Conservation (phyloP, 495 filamentous ascomycete species). For the Xeromyces bisporus region DNA sequence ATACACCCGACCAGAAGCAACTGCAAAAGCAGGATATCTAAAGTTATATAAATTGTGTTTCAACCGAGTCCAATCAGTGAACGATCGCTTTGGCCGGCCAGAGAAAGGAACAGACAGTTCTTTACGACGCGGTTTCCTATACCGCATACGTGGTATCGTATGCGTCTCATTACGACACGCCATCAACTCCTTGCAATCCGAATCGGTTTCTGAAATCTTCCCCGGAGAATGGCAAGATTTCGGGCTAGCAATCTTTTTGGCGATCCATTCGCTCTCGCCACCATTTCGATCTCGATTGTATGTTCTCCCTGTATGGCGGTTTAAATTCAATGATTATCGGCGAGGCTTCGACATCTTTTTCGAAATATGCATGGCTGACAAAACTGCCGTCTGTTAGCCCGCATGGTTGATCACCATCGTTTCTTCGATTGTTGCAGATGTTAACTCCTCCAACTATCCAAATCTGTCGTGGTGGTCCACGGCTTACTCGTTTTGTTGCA, state of each 20-base stretch:
- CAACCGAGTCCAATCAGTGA: no score
- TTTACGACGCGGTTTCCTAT: no score
- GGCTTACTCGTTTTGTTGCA: slow-evolving; percentile 69
- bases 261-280: slow-evolving; percentile 91
- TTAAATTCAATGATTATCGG: slow-evolving; percentile 1
- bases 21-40: no score
- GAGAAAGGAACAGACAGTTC: no score
- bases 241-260: slow-evolving; percentile 78
- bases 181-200: slow-evolving; percentile 72
- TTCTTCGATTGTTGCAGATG: slow-evolving; percentile 60
- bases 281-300: slow-evolving; percentile 81
- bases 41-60: no score
- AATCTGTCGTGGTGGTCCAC: slow-evolving; percentile 84
- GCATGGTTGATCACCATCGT: slow-evolving; percentile 92
- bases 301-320: slow-evolving; percentile 15
- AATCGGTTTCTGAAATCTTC: slow-evolving; percentile 20
- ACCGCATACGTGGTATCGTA: slow-evolving; percentile 23
- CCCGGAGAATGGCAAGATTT: slow-evolving; percentile 38
- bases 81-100: no score
- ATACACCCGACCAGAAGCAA: no score
- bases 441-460: slow-evolving; percentile 43
- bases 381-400: slow-evolving; percentile 35
- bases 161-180: slow-evolving; percentile 37
- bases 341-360: no score
- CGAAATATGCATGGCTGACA: no score